A percentile compares a stretch with the other conserved stretches of the same genome.
phyloP scores from a whole-genome alignment of 768 basidiomycete genomes.

The Calvatia gigantea region DNA sequence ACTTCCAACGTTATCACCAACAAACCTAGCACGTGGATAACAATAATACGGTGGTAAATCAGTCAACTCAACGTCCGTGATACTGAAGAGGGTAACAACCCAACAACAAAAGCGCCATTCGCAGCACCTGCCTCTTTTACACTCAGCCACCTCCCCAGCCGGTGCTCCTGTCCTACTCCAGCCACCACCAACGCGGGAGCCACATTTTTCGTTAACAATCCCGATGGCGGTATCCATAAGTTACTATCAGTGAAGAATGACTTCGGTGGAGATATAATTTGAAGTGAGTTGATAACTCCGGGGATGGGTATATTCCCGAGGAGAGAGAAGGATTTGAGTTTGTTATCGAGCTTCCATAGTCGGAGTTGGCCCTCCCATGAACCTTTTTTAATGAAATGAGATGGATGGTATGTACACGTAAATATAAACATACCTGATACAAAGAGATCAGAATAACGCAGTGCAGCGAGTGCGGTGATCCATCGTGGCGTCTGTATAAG shows the following conservation, averaged over 20 bases:
- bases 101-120: slow-evolving; percentile 71
- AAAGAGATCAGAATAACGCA: slow-evolving; percentile 89
- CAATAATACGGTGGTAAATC: neutral
- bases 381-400: slow-evolving; percentile 42
- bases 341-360: slow-evolving; percentile 86
- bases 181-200: slow-evolving; percentile 59
- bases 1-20: too few species aligned
- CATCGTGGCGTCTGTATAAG: slow-evolving; percentile 78
- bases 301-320: slow-evolving; percentile 60
- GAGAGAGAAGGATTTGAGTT: slow-evolving; percentile 71
- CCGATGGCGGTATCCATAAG: slow-evolving; percentile 13
- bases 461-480: slow-evolving; percentile 80
- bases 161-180: slow-evolving; percentile 83
- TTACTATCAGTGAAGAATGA: slow-evolving; percentile 37
- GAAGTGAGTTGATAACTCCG: slow-evolving; percentile 90
- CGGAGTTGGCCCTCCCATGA: slow-evolving; percentile 92
- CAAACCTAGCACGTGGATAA: neutral
- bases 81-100: slow-evolving; percentile 39
- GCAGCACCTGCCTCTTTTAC: slow-evolving; percentile 63
- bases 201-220: slow-evolving; percentile 21
- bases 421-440: slow-evolving; percentile 64
- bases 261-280: slow-evolving; percentile 59
- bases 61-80: slow-evolving; percentile 22
- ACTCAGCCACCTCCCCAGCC: slow-evolving; percentile 85
- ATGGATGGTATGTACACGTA: slow-evolving; percentile 1